Base-by-base conservation (phyloP, 2,329 filamentous ascomycete species). In the Penicillium sp. region DNA sequence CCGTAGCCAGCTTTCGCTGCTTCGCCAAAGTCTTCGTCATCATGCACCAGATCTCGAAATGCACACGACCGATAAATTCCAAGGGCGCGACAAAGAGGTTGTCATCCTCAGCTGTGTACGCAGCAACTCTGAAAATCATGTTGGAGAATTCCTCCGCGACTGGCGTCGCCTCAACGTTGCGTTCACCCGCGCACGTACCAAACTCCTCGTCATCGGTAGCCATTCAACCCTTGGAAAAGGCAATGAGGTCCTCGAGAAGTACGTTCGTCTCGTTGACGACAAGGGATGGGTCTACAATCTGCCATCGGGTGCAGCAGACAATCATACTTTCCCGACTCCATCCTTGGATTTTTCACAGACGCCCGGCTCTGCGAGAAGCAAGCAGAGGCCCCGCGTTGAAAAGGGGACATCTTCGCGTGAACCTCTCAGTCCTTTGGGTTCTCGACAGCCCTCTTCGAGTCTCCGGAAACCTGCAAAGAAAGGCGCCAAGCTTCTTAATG, bases 31-130 rank as follows among this genome's bases (percentile, higher is more conserved):
- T 8, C 76, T 95, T 22, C 77, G 78, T 20, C 70, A 67, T 28
- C 65, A 73, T 51, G 67, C 72, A 0, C 66, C 71, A 0, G 76
- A 77, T 2, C 80, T 98, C 1, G 92, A 98, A 65, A 88, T 96
- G 75, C 88, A 98, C 64, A 96, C 92, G 0, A 89, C 92, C 2
- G 92, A 98, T 65, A 87, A 90, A 30, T 98, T 95, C 64, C 92
- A 98, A 61, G 92, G 92, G 5, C 79, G 92, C 7, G 92, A 98
- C 66, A 98, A 98, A 60, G 88, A 95, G 57, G 82, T 94, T 2
- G 77, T 96, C 0, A 78, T 98, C 10, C 75, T 98, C 6, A 86
- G 80, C 38, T 81, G 94, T 18, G 92, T 96, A 10, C 78, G 92
- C 18, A 90, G 80, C 60, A 98, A 98, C 54, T 80, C 89, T 14